Conservation (phyloP, 2,329 filamentous ascomycete species). For the Diaporthe capsici region DNA sequence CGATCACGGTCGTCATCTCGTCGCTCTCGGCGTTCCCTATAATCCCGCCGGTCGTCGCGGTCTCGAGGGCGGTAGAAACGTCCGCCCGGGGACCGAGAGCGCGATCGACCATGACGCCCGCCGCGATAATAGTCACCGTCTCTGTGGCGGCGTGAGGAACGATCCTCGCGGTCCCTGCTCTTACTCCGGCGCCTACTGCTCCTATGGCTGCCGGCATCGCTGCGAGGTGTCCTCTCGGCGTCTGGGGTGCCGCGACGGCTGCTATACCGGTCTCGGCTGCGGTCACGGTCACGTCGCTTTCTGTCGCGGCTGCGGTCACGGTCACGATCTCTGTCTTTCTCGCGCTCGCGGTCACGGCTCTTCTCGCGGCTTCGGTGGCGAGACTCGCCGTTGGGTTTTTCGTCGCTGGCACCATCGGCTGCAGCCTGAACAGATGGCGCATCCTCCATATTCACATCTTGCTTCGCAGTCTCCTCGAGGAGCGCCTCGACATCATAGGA, state of each 20-base stretch:
- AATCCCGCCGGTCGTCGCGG: constrained; percentile 57
- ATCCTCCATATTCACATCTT: constrained; percentile 60
- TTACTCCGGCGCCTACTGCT: constrained; percentile 86
- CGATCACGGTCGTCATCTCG: constrained; percentile 60
- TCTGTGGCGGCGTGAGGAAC: constrained; percentile 80
- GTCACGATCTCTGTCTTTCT: constrained; percentile 70
- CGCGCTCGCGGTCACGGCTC: constrained; percentile 53
- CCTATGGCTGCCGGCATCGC: constrained; percentile 84
- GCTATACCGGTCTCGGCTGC: constrained; percentile 62
- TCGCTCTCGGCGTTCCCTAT: constrained; percentile 59
- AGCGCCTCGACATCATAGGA: constrained; percentile 89
- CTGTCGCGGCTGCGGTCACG: constrained; percentile 68
- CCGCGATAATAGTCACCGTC: constrained; percentile 81
- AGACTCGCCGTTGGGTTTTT: constrained; percentile 65
- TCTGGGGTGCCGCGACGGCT: constrained; percentile 71
- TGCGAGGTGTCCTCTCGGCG: constrained; percentile 76
- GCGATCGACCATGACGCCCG: constrained; percentile 73
- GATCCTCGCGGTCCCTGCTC: constrained; percentile 82
- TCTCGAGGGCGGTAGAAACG: constrained; percentile 71
- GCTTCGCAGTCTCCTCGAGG: constrained; percentile 85
- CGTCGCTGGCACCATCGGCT: constrained; percentile 70
- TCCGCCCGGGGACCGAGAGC: constrained; percentile 77
- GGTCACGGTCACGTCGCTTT: constrained; percentile 66
- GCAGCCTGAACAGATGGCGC: constrained; percentile 42
- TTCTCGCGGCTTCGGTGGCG: constrained; percentile 56